Evolutionary conservation across 257 asterid species (phyloP).

Genomic region (Penstemon newberryi): DNA sequence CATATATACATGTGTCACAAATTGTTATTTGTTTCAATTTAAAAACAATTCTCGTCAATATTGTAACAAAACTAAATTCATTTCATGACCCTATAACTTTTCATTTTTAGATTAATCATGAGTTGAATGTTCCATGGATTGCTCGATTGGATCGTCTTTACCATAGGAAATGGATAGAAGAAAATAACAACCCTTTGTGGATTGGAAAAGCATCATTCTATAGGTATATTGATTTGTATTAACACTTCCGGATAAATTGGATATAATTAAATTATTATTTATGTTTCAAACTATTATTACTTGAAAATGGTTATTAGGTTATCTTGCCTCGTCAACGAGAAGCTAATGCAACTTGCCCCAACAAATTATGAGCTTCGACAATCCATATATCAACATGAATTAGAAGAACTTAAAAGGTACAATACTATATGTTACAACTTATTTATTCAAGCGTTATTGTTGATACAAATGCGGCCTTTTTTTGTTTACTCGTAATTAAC

Average conservation of each 20-base stretch:
- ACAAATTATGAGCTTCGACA: slow-evolving; percentile 49
- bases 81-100: background rate
- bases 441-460: too few relatives aligned
- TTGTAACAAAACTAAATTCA: too few relatives aligned
- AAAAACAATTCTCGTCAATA: too few relatives aligned
- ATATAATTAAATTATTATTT: background rate
- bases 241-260: too few relatives aligned
- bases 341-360: slow-evolving; percentile 51
- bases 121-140: slow-evolving; percentile 51
- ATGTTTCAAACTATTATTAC: background rate
- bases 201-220: slow-evolving; percentile 44
- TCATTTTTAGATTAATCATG: slow-evolving; percentile 48
- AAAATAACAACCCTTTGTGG: slow-evolving; percentile 33
- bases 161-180: slow-evolving; percentile 67
- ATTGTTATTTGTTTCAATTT: too few relatives aligned
- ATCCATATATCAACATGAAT: slow-evolving; percentile 42
- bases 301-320: slow-evolving; percentile 31
- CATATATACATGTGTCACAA: background rate
- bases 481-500: too few relatives aligned
- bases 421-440: too few relatives aligned
- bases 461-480: background rate
- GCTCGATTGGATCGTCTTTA: slow-evolving; percentile 60
- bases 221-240: slow-evolving; percentile 31
- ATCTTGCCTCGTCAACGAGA: slow-evolving; percentile 39
- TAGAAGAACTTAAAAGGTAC: slow-evolving; percentile 58